These are phyloP conservation scores for Cucumis melo DNA, from an alignment of 306 rosid genomes.

Conservation along the genomic window DNA sequence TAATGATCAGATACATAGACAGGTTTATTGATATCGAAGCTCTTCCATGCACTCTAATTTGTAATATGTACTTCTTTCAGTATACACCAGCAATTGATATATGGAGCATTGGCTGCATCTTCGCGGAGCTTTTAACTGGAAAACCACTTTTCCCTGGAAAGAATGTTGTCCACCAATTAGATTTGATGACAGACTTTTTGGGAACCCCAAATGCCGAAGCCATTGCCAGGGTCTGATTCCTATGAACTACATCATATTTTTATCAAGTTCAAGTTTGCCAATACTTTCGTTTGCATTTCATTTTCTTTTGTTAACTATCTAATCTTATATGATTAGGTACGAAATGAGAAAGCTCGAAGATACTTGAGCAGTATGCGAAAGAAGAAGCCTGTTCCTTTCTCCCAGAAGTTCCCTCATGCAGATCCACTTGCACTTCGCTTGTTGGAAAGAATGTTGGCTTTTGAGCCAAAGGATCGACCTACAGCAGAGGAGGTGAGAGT, in stretches of 20 bases:
- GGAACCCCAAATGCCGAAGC: constrained; percentile 91
- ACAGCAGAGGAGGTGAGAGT: constrained; percentile 78
- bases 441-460: constrained; percentile 92
- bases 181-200: constrained; percentile 89
- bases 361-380: constrained; percentile 92
- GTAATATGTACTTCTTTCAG: constrained; percentile 27
- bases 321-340: constrained; percentile 34
- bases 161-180: constrained; percentile 95
- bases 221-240: constrained; percentile 70
- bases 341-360: constrained; percentile 96
- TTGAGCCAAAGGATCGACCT: constrained; percentile 97
- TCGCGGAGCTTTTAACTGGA: constrained; percentile 92
- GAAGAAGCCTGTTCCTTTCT: constrained; percentile 76
- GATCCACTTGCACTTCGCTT: constrained; percentile 93
- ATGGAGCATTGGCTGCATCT: constrained; percentile 99
- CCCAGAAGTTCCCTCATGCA: constrained; percentile 87
- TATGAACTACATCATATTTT: neutral
- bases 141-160: constrained; percentile 98
- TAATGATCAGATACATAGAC: neutral
- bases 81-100: constrained; percentile 98
- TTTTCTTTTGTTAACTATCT: constrained; percentile 11
- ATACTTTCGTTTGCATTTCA: neutral
- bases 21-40: neutral
- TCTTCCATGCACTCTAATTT: constrained; percentile 3
- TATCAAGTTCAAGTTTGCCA: neutral